Evolutionary conservation across 352 stramenopile species (phyloP).

Genomic region (Phytophthora pinifolia): DNA sequence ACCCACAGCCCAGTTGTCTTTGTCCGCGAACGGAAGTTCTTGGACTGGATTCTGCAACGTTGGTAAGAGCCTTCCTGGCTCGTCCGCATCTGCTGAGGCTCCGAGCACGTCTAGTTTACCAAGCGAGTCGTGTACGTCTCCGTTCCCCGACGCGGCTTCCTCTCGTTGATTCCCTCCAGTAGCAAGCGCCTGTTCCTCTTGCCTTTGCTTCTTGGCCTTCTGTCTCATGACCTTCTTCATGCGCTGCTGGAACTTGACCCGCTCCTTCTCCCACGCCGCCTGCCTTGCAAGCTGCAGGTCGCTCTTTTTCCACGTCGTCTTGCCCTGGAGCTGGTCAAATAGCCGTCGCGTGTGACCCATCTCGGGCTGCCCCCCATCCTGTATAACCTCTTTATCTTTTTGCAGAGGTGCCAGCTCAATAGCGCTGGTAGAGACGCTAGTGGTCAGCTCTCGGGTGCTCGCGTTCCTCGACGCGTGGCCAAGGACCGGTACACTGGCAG

Average conservation of each 20-base stretch:
- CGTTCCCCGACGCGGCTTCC: conserved; percentile 1
- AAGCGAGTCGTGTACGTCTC: conserved; percentile 28
- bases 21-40: conserved; percentile 65
- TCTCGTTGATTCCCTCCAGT: conserved; percentile 19
- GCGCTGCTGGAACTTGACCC: conserved; percentile 63
- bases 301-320: conserved; percentile 75
- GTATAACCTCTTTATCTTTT: background rate
- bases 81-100: conserved; percentile 12
- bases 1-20: conserved; percentile 79
- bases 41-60: conserved; percentile 43
- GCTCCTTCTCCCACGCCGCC: conserved; percentile 62
- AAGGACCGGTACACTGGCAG: conserved; percentile 32
- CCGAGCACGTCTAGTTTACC: conserved; percentile 23
- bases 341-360: conserved; percentile 36
- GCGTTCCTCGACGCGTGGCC: conserved; percentile 4
- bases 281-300: conserved; percentile 69
- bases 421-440: conserved; percentile 16
- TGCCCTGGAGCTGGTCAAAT: conserved; percentile 71
- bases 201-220: conserved; percentile 29
- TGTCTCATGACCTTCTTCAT: conserved; percentile 73
- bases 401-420: conserved; percentile 8
- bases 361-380: conserved; percentile 13
- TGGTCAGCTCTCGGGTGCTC: conserved; percentile 11
- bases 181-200: conserved; percentile 5
- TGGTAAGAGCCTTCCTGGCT: conserved; percentile 34